Evolutionary conservation across 2,329 filamentous ascomycete species (phyloP).

Genomic region (Apiospora pterosperma): DNA sequence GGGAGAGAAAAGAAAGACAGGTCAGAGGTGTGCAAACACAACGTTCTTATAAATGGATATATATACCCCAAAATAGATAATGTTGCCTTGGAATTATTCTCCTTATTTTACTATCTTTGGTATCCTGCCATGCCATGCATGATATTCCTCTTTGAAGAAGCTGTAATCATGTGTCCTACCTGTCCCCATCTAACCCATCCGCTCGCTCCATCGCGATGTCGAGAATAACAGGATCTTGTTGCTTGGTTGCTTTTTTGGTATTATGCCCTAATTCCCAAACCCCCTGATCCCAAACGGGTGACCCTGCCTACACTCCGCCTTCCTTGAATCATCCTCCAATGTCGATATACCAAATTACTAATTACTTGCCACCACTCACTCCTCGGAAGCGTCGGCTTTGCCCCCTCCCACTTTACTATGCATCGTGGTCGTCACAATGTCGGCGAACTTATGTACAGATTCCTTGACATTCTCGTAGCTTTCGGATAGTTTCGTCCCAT

Average conservation of each 20-base stretch:
- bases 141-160: no score
- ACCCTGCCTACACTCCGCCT: not conserved
- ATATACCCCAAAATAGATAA: not conserved
- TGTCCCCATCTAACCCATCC: no score
- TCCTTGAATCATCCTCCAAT: not conserved
- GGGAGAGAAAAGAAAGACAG: not conserved
- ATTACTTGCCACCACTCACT: not conserved
- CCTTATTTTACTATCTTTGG: no score
- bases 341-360: not conserved
- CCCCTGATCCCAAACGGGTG: no score
- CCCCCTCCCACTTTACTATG: conserved; percentile 9
- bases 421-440: conserved; percentile 26
- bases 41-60: not conserved
- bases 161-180: no score
- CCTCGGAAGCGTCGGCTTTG: not conserved
- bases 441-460: conserved; percentile 25
- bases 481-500: conserved; percentile 6
- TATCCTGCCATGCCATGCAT: not conserved
- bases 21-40: not conserved
- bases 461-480: conserved; percentile 16
- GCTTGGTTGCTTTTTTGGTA: not conserved
- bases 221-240: no score
- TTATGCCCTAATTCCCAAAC: not conserved
- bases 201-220: no score
- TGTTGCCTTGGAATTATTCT: no score